Evolutionary conservation across 768 basidiomycete species (phyloP), one percentile per base, ranked within the genome.

Genomic region (Chalciporus chontae): DNA sequence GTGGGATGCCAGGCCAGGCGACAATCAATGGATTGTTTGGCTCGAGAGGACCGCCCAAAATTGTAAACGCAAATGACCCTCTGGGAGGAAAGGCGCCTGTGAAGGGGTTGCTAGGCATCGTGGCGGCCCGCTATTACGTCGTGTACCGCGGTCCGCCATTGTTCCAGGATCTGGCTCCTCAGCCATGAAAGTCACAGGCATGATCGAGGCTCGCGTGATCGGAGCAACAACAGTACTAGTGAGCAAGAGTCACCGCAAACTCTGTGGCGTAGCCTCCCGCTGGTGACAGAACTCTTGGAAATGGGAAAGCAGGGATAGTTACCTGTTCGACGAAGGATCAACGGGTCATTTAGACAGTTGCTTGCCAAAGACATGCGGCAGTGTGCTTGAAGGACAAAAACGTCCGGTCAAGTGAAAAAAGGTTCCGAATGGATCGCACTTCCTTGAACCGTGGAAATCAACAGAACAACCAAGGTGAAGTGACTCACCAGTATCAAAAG

Each of bases 401-500:
- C 17, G 19, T 11, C 17, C 39, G 15, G n/a, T 36, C 15, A 15
- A 36, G n/a, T 3, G 34, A n/a, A 3, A 36, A n/a, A n/a, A 15
- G 34, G 34, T 6, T 11, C 32, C 32, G 32, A 13, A 32, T 32
- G 32, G 32, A 15, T 13, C 5, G 14, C 14, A 32, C 11, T 32
- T 32, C 32, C 32, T 32, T 32, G 32, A 32, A 32, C 32, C 32
- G 32, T 32, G 32, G 32, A 14, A 14, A 32, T 5, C 32, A 5
- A 32, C 10, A 32, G 14, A 32, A 32, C 5, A 32, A 13, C 10
- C 8, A 7, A 36, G 34, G n/a, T 40, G 6, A n/a, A 23, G 36
- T 15, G 26, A 49, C 47, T 51, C 41, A 51, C 50, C 1, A 8
- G 15, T 17, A 32, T 46, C 40, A 48, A 45, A 26, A 26, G 48